Evolutionary conservation across 495 filamentous ascomycete genomes (phyloP), one percentile per base, ranked within the genome.

Genomic region (Hypoxylon crocopeplum): DNA sequence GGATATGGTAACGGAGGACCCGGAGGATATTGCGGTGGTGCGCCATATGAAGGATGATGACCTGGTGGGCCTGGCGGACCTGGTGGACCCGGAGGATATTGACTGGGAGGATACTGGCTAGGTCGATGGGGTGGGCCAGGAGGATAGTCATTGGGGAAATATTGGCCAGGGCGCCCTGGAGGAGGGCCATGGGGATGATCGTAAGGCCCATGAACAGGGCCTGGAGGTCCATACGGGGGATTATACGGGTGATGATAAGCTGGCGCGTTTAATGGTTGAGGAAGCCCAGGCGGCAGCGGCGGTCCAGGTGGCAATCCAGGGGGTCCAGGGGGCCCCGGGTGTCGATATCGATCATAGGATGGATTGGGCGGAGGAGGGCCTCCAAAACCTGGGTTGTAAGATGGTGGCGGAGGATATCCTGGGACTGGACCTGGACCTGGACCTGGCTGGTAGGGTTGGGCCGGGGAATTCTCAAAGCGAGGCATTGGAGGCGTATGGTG

Each of bases 391-490:
- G 69, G 49, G 2, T 56, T 59, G 33, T 68, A 73, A 21, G 56
- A 30, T 13, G 68, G 47, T 2, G 34, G 60, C 12, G 66, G 69
- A 47, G 66, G 69, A 21, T 61, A 66, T 15, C 56, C 59, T 8
- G 65, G 71, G 13, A 66, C 54, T 40, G 58, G 55, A 15, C 56
- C 59, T 8, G 65, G 71, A 16, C 64, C 54, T 40, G 58, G 55
- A 15, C 68, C 64, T 6, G 73, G 52, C 8, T 72, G 73, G 36
- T 64, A 69, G 5, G 70, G 61, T 1, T 70, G 66, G 29, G 71
- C 56, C 39, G 69, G 75, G 12, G 67, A 51, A 37, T 52, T 67
- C 25, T 65, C 61, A 11, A 49, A 54, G 49, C 37, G 59, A 22
- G 62, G 34, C 16, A 68, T 48, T 36, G 66, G 60, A 55, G 50